Evolutionary conservation across 257 asterid species (phyloP).

Genomic region (Cynanchum wilfordii): DNA sequence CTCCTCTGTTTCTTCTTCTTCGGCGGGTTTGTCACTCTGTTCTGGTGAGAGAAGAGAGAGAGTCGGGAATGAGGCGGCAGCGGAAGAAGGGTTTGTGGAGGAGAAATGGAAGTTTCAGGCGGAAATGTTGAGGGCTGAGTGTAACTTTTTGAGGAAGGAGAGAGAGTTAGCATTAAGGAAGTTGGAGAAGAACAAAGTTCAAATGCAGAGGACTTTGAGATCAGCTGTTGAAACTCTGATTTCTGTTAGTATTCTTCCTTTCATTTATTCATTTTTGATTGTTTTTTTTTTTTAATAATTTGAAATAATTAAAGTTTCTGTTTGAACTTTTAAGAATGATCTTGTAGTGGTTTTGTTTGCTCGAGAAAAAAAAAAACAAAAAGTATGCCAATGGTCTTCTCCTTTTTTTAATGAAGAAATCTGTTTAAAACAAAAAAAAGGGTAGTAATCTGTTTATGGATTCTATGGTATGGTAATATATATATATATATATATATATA

Average conservation of each 20-base stretch:
- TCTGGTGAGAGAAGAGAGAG: slow-evolving; percentile 45
- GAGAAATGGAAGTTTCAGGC: slow-evolving; percentile 85
- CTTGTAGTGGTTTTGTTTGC: background rate
- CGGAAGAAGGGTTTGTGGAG: slow-evolving; percentile 32
- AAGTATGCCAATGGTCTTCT: background rate
- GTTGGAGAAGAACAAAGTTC: slow-evolving; percentile 55
- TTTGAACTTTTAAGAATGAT: background rate
- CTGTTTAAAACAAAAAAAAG: background rate
- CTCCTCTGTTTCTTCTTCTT: slow-evolving; percentile 8
- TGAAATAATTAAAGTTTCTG: background rate
- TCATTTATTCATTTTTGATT: background rate
- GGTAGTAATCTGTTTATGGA: no score
- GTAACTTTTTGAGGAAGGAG: slow-evolving; percentile 67
- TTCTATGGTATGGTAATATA: background rate
- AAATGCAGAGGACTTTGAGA: slow-evolving; percentile 57
- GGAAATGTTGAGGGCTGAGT: slow-evolving; percentile 83
- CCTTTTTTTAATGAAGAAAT: background rate
- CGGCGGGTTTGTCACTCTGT: slow-evolving; percentile 1
- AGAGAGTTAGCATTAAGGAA: slow-evolving; percentile 69
- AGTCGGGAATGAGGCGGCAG: slow-evolving; percentile 31
- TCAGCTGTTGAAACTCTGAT: slow-evolving; percentile 74
- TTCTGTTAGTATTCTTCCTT: slow-evolving; percentile 40
- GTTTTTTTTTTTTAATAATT: background rate
- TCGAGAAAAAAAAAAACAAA: background rate
- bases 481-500: no score